Base-by-base conservation (phyloP, 768 basidiomycete genomes). In the Mycena capillaripes region DNA sequence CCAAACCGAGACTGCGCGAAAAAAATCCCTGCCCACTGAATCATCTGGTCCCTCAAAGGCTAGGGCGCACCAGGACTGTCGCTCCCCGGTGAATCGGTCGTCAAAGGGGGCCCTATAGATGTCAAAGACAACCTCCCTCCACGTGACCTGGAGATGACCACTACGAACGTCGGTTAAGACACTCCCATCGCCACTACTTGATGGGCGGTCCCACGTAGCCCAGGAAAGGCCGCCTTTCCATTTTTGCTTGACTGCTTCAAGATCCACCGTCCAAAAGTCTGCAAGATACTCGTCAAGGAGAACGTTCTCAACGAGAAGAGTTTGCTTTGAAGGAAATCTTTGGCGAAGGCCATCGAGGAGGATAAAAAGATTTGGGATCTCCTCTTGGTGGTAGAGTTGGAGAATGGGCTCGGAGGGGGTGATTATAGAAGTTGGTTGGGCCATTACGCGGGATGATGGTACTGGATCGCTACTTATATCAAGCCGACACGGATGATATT, bases 171-270 rank as follows among this genome's bases (percentile, higher is more conserved):
- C 58, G 58, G 58, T 60, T 44, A 29, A 44, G 58, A 60, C 58
- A 60, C 40, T 25, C 23, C 25, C 23, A 44, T 40, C 11, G 8
- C 9, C 14, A 29, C 7, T 10, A 11, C 34, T n/a, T 25, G 58
- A 44, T 42, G 58, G 2, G 38, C 58, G 58, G 38, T 60, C 58
- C 58, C 58, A 60, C 23, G 25, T 60, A 60, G 19, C 23, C 40
- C 58, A 60, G 40, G 40, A 60, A 42, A 60, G n/a, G 58, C 58
- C 58, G 14, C 58, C 58, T 40, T 58, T 58, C 58, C 58, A 60
- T 60, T 44, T 42, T 32, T 9, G 32, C 58, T 19, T 44, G 58
- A 60, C 58, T 44, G 2, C 58, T 27, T 60, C 58, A 60, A 44
- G 2, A 40, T 42, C 38, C 36, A 29, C 40, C 3, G 42, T 44